Conservation (phyloP, 2,329 filamentous ascomycete species). For the Xylaria digitata region DNA sequence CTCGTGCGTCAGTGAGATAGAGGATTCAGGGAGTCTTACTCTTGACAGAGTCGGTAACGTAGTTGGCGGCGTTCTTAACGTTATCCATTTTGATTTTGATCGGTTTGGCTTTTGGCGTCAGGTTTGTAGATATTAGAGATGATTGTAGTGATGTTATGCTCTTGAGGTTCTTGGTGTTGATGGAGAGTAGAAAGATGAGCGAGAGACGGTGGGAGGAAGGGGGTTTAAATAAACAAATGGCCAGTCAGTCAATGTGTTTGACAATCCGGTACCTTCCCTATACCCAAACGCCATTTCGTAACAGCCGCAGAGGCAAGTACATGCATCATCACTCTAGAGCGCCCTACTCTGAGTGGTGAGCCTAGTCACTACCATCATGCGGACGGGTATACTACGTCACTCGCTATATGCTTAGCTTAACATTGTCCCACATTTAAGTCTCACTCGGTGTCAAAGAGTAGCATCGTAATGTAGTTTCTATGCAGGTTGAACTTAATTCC, state of each 20-base stretch:
- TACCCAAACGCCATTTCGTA: conserved; percentile 4
- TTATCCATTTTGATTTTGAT: conserved; percentile 61
- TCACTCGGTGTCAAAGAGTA: background rate
- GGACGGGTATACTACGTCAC: conserved; percentile 31
- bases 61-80: conserved; percentile 72
- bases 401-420: conserved; percentile 16
- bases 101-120: conserved; percentile 28
- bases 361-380: conserved; percentile 11
- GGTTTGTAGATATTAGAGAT: conserved; percentile 30
- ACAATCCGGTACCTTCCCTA: conserved; percentile 13
- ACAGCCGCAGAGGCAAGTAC: conserved; percentile 9
- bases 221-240: conserved; percentile 43
- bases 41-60: conserved; percentile 73
- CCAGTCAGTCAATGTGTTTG: background rate
- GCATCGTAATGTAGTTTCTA: background rate
- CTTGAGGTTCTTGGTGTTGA: conserved; percentile 17
- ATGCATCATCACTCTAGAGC: conserved; percentile 1
- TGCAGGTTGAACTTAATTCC: conserved; percentile 2
- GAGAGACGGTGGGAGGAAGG: conserved; percentile 31
- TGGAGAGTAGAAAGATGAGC: background rate
- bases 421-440: conserved; percentile 7
- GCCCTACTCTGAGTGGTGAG: conserved; percentile 2
- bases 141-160: conserved; percentile 23
- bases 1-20: background rate
- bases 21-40: conserved; percentile 48